Percentiles rank a stretch among this genome's conserved stretches.
These are phyloP conservation scores for Fermentozyma sake DNA, from an alignment of 1,139 yeast genomes.

Conservation along the genomic window DNA sequence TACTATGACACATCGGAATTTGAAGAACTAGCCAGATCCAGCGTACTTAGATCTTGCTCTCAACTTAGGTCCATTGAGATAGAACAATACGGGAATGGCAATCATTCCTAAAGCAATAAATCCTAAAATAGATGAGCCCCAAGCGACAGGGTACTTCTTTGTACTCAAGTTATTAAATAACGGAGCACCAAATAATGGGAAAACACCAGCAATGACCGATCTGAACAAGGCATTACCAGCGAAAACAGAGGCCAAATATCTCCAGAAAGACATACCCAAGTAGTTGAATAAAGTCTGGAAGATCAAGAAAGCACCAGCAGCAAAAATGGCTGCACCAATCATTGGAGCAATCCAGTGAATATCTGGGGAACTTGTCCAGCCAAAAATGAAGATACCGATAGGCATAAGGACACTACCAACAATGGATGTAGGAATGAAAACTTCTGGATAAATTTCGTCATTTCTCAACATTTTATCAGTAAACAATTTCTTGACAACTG, in stretches of 20 bases:
- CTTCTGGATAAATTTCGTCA: conserved; percentile 31
- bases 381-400: conserved; percentile 43
- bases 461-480: conserved; percentile 21
- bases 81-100: conserved; percentile 42
- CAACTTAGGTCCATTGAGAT: conserved; percentile 45
- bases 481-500: conserved; percentile 17
- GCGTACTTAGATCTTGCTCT: conserved; percentile 46
- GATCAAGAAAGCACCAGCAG: conserved; percentile 33
- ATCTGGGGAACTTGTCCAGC: conserved; percentile 42
- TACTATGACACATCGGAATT: no score
- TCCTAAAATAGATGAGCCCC: conserved; percentile 51
- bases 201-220: conserved; percentile 53
- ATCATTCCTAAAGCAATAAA: conserved; percentile 40
- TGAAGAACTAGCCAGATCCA: conserved; percentile 5
- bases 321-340: conserved; percentile 37
- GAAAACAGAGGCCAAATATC: conserved; percentile 53
- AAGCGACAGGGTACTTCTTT: conserved; percentile 48
- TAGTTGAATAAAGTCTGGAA: conserved; percentile 39
- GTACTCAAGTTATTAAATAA: conserved; percentile 44
- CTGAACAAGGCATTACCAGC: conserved; percentile 54
- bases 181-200: conserved; percentile 56
- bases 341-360: conserved; percentile 44
- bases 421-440: conserved; percentile 40
- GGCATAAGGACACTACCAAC: conserved; percentile 41
- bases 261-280: conserved; percentile 30